Base-by-base conservation (phyloP, 495 filamentous ascomycete species). In the Hypomontagnella monticulosa region DNA sequence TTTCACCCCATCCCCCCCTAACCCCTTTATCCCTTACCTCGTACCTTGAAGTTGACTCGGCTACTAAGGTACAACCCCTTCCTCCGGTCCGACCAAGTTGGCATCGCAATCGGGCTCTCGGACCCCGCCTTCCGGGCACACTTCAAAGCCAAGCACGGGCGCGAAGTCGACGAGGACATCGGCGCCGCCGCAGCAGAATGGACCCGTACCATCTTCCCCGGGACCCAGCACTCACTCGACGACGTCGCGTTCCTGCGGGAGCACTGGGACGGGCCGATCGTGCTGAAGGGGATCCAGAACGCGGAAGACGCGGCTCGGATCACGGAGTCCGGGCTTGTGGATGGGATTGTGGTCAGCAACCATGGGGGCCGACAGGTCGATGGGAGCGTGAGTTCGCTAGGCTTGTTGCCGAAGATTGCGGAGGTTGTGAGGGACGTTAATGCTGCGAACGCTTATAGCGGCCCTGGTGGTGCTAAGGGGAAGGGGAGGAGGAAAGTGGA, bases 321-420 rank as follows among this genome's bases (percentile, higher is more conserved):
- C 0, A 71, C 81, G 57, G 73, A 82, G 38, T 63, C 76, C 49
- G 81, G 81, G 0, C 57, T 57, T 33, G 76, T 83, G 6, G 76
- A 86, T 18, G 87, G 81, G 1, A 84, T 89, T 16, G 72, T 81
- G 41, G 71, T 82, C 12, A 84, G 80, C 61, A 90, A 89, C 47
- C 88, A 90, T 72, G 88, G 88, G 16, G 88, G 88, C 0, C 71
- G 88, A 11, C 82, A 81, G 66, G 72, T 87, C 7, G 88, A 91
- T 69, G 84, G 81, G 38, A 73, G 83, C 0, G 80, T 80, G 0
- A 79, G 85, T 2, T 80, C 84, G 1, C 74, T 89, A 4, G 74
- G 86, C 8, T 84, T 83, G 37, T 70, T 88, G 57, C 81, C 85
- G 47, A 71, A 77, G 66, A 69, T 80, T 64, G 78, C 82, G 58